phyloP scores from a whole-genome alignment of 345 rosid genomes.

The Populus tremula region DNA sequence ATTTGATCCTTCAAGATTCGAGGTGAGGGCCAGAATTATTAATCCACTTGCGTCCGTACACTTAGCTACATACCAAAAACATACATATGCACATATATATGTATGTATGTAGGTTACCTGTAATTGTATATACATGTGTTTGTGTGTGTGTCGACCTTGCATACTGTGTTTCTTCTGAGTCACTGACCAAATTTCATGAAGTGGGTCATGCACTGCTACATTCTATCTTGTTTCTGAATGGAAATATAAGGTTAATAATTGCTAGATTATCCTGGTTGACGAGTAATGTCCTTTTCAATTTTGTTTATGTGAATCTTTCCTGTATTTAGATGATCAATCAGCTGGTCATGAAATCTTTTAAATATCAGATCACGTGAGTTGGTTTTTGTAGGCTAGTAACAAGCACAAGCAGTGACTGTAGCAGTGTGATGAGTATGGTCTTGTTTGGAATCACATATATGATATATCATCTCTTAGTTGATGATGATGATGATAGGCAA shows the following conservation, averaged over 20 bases:
- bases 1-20: constrained; percentile 86
- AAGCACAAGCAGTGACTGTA: background rate
- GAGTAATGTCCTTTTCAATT: constrained; percentile 23
- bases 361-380: constrained; percentile 39
- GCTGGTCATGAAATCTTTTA: constrained; percentile 7
- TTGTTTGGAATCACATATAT: background rate
- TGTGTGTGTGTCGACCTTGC: too few species aligned
- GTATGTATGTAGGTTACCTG: background rate
- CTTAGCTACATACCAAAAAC: background rate
- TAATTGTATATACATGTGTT: too few species aligned
- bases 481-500: background rate
- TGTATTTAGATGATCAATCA: constrained; percentile 1
- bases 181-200: constrained; percentile 4
- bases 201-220: constrained; percentile 22
- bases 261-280: background rate
- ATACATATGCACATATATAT: background rate
- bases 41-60: background rate
- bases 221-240: constrained; percentile 17
- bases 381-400: constrained; percentile 39
- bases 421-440: constrained; percentile 11
- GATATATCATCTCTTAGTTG: background rate
- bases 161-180: background rate
- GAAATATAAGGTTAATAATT: constrained; percentile 33
- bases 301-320: constrained; percentile 14
- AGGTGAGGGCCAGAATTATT: constrained; percentile 36